Base-by-base conservation (phyloP, 2,329 filamentous ascomycete genomes). In the Pochonia chlamydosporia region DNA sequence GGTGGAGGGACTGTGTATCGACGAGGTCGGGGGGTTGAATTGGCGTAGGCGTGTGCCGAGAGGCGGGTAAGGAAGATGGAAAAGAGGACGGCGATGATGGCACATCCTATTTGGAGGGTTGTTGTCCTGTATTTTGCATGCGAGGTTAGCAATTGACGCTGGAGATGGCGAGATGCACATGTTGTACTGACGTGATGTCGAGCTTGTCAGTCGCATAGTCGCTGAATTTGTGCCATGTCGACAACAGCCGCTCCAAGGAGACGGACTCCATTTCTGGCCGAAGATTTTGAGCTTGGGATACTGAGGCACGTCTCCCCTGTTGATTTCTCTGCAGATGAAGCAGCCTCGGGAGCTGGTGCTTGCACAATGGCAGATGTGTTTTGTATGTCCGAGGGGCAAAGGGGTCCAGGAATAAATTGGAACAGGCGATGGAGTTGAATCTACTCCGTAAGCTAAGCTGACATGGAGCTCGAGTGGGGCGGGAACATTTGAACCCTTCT, bases 1-100 rank as follows among this genome's bases (percentile, higher is more conserved):
- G 86, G 84, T 36, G 76, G 58, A 5, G 79, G 73, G 25, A 89
- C 76, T 40, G 65, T 67, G 67, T 87, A 90, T 28, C 69, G 70
- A 36, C 81, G 75, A 8, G 76, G 69, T 46, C 69, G 67, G 35
- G 56, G 51, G 11, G 64, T 60, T 47, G 66, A 61, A 39, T 57
- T 55, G 20, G 49, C 46, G 50, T 59, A n/a, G 16, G 14, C 25
- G 21, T 10, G 40, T 5, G 16, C 52, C 37, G 59, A 52, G 43
- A 60, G 24, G 28, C 59, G 58, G 45, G 68, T 51, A 43, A 69
- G 51, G 44, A 63, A 14, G 33, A 61, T 30, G 43, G 66, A 61
- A 39, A 64, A 60, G 40, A 63, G 6, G 10, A 62, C 25, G 25
- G 56, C 58, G 24, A 55, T 40, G 16, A 59, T 21, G 20, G 52